phyloP scores from a whole-genome alignment of 176 grass and related monocot species.

The Metroxylon sagu region DNA sequence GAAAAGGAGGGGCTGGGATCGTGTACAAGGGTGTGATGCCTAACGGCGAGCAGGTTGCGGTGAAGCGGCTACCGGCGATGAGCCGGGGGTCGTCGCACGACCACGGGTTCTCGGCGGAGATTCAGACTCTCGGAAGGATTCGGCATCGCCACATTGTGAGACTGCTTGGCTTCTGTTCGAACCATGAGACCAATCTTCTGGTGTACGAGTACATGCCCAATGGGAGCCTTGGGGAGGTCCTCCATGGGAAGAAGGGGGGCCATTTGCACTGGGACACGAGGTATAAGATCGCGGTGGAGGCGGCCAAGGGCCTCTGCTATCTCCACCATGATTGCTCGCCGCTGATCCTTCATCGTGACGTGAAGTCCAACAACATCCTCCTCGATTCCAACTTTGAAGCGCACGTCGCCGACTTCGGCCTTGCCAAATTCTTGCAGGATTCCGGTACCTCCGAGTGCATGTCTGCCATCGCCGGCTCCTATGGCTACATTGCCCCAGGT shows the following conservation, averaged over 20 bases:
- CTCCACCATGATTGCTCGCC: slow-evolving; percentile 93
- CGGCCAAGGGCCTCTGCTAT: slow-evolving; percentile 96
- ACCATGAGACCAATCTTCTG: slow-evolving; percentile 79
- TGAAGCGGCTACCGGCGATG: slow-evolving; percentile 73
- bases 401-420: slow-evolving; percentile 77
- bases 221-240: slow-evolving; percentile 86
- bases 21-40: slow-evolving; percentile 94
- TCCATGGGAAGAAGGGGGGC: slow-evolving; percentile 90
- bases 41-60: slow-evolving; percentile 69
- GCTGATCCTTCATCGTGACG: slow-evolving; percentile 69
- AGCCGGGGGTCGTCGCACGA: slow-evolving; percentile 75
- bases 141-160: slow-evolving; percentile 90
- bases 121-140: slow-evolving; percentile 89
- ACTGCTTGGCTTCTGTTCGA: slow-evolving; percentile 77
- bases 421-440: slow-evolving; percentile 78
- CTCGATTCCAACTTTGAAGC: slow-evolving; percentile 79
- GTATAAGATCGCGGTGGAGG: slow-evolving; percentile 79
- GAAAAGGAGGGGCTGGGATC: slow-evolving; percentile 88
- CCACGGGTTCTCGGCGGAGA: slow-evolving; percentile 91
- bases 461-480: slow-evolving; percentile 93
- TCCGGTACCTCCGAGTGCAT: slow-evolving; percentile 85
- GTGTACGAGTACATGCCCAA: slow-evolving; percentile 98
- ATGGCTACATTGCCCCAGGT: slow-evolving; percentile 96
- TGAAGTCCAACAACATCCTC: slow-evolving; percentile 96
- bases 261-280: slow-evolving; percentile 80